phyloP scores from a whole-genome alignment of 805 yeast genomes.

The Saccharomycopsis lassenensis region DNA sequence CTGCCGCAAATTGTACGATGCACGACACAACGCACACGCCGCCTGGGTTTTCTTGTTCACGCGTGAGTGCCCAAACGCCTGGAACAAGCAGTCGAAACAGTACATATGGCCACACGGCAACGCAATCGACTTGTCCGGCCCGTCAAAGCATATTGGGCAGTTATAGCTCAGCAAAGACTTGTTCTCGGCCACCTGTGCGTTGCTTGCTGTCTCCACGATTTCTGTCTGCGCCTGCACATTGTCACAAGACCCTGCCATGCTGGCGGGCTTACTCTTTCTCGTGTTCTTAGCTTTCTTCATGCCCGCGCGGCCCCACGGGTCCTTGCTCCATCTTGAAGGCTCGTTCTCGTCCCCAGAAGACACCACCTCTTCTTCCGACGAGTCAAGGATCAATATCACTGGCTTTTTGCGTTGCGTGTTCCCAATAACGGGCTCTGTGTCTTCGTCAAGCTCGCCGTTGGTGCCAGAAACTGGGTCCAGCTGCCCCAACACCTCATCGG shows the following conservation, averaged over 20 bases:
- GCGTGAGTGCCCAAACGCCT: conserved; percentile 38
- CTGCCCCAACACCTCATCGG: conserved; percentile 25
- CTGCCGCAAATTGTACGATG: conserved; percentile 23
- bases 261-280: no score
- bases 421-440: conserved; percentile 1
- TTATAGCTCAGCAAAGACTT: conserved; percentile 27
- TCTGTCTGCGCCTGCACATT: conserved; percentile 20
- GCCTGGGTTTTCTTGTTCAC: conserved; percentile 25
- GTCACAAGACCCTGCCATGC: no score
- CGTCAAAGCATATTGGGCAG: conserved; percentile 49
- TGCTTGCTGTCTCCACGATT: conserved; percentile 15
- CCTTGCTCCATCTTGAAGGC: not conserved
- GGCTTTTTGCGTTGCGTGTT: not conserved
- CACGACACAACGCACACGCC: conserved; percentile 34
- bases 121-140: conserved; percentile 36
- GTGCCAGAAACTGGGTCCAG: conserved; percentile 15
- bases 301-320: conserved; percentile 3
- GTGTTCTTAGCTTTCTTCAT: no score
- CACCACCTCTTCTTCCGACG: not conserved
- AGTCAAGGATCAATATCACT: conserved; percentile 2
- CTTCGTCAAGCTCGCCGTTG: conserved; percentile 18
- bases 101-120: conserved; percentile 50
- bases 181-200: conserved; percentile 19
- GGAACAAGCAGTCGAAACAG: conserved; percentile 42
- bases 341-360: not conserved